Evolutionary conservation across 345 rosid genomes (phyloP), one percentile per base, ranked within the genome.

Genomic region (Reutealis trisperma): DNA sequence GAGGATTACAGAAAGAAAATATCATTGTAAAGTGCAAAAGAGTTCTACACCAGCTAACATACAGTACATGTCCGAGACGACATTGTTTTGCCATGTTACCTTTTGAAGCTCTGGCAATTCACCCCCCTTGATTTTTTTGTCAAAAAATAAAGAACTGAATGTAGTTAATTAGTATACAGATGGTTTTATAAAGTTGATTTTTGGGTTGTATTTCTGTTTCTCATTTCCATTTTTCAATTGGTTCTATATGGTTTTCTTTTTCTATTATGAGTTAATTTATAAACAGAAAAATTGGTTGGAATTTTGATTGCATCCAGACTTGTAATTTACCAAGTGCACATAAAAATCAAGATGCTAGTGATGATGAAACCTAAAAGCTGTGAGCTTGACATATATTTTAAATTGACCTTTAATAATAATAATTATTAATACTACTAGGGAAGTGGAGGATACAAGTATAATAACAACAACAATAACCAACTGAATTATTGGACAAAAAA

Each of bases 1-100:
- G 76, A 64, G 37, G 52, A 76, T 67, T 37, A 70, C 67, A 80
- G 24, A 45, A 41, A 67, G 76, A 70, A 62, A 81, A 74, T 32
- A 44, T n/a, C n/a, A n/a, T 37, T 78, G 82, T 76, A 80, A 74
- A 71, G 76, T 37, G 59, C 68, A 77, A 72, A 51, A 1, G 69
- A 75, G 66, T 16, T 54, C 25, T 45, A 65, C 49, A 69, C 45
- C 45, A 6, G 62, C 64, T 60, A 63, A 78, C 63, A 32, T 51
- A 47, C 54, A 72, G 27, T 59, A 77, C 30, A 78, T 47, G 49
- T 32, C 75, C 49, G 19, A 41, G 78, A 52, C 74, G 78, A 74
- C 76, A 68, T 77, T 75, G 67, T 72, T 70, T 71, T 71, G 72
- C 83, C 72, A 63, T 59, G 14, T 52, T 41, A 41, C 16, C 6